phyloP scores from a whole-genome alignment of 805 yeast species.

The Nakazawaea pomicola region DNA sequence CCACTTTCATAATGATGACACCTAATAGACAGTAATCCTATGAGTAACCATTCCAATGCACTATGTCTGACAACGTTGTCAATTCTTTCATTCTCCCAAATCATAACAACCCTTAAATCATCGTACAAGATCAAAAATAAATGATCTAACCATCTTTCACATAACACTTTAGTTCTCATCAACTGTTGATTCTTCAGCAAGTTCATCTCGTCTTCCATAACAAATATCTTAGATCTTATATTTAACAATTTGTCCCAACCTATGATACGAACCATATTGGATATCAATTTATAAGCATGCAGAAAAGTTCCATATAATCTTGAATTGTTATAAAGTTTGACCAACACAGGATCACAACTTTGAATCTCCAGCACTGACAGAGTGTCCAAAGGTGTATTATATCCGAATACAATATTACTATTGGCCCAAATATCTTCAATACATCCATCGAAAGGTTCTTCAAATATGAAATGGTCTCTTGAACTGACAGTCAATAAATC shows the following conservation, averaged over 20 bases:
- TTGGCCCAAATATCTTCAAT: slow-evolving; percentile 45
- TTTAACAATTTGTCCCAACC: slow-evolving; percentile 83
- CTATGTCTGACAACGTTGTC: slow-evolving; percentile 38
- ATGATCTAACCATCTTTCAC: slow-evolving; percentile 79
- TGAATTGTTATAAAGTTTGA: slow-evolving; percentile 45
- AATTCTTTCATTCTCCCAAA: slow-evolving; percentile 21
- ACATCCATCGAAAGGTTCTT: slow-evolving; percentile 51
- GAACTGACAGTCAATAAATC: slow-evolving; percentile 41
- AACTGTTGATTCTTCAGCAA: slow-evolving; percentile 13
- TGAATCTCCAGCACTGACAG: slow-evolving; percentile 30
- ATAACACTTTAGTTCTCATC: slow-evolving; percentile 45
- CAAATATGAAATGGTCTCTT: slow-evolving; percentile 39
- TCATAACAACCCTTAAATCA: slow-evolving; percentile 34
- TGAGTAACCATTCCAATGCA: slow-evolving; percentile 70
- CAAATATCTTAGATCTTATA: slow-evolving; percentile 65
- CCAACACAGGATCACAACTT: slow-evolving; percentile 40
- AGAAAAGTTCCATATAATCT: slow-evolving; percentile 47
- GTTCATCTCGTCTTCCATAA: slow-evolving; percentile 70
- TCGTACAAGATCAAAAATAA: slow-evolving; percentile 67
- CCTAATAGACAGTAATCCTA: slow-evolving; percentile 51
- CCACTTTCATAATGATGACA: slow-evolving; percentile 44
- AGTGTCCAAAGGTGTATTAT: slow-evolving; percentile 28
- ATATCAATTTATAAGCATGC: slow-evolving; percentile 63
- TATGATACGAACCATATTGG: slow-evolving; percentile 56
- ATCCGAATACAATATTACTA: slow-evolving; percentile 23